phyloP scores from a whole-genome alignment of 2,329 filamentous ascomycete species.

The Xenosphaeropsis pyriputrescens region DNA sequence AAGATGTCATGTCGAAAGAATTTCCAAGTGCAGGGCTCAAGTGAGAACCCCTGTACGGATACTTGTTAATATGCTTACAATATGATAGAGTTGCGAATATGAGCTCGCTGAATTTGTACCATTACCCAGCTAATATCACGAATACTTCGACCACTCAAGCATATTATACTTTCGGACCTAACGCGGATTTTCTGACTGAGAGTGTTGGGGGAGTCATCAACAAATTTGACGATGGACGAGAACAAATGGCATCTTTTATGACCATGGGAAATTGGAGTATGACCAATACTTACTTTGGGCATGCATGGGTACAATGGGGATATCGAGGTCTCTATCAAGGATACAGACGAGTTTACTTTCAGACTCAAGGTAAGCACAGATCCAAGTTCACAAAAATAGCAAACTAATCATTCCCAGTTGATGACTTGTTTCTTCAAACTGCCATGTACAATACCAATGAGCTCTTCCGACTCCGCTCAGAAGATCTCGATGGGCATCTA shows the following conservation, averaged over 20 bases:
- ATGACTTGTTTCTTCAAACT: constrained; percentile 41
- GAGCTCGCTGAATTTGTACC: constrained; percentile 36
- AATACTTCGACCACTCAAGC: constrained; percentile 37
- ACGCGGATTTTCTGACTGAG: constrained; percentile 21
- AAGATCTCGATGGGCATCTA: constrained; percentile 27
- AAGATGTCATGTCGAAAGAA: constrained; percentile 33
- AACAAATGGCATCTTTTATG: constrained; percentile 49
- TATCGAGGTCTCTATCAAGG: constrained; percentile 31
- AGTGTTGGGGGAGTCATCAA: constrained; percentile 43
- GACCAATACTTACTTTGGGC: constrained; percentile 39
- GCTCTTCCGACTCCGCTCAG: constrained; percentile 29
- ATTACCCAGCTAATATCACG: constrained; percentile 40
- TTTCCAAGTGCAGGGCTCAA: constrained; percentile 41
- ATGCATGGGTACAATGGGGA: constrained; percentile 44
- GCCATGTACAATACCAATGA: constrained; percentile 29
- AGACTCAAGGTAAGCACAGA: neutral
- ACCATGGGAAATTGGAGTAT: constrained; percentile 24
- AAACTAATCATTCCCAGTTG: constrained; percentile 3
- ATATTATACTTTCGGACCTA: constrained; percentile 34
- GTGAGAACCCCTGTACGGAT: constrained; percentile 6
- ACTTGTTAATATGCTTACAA: no score
- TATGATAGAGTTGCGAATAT: constrained; percentile 20
- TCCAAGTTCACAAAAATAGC: neutral
- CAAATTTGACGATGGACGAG: constrained; percentile 31
- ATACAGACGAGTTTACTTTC: constrained; percentile 2